Percentiles rank a stretch among this genome's conserved stretches.
phyloP scores from a whole-genome alignment of 345 rosid genomes.

The Erysimum cheiranthoides region DNA sequence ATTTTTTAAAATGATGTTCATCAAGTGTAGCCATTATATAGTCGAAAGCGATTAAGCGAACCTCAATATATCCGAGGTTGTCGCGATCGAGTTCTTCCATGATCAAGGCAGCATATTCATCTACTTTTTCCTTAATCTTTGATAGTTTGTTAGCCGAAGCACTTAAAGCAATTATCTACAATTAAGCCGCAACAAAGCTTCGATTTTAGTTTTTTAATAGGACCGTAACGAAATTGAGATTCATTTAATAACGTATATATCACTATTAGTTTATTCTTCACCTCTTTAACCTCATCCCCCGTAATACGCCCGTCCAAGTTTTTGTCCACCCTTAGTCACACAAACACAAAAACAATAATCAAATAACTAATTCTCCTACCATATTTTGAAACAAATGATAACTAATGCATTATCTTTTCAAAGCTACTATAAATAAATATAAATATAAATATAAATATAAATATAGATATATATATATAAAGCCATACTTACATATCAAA shows the following conservation, averaged over 20 bases:
- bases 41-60: slow-evolving; percentile 23
- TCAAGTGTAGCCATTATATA: not conserved
- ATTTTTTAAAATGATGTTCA: not conserved
- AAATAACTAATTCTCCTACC: not conserved
- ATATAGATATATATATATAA: not conserved
- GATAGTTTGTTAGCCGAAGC: slow-evolving; percentile 82
- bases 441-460: too few species aligned
- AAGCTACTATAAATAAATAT: not conserved
- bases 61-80: slow-evolving; percentile 81
- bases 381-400: not conserved
- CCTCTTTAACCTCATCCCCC: slow-evolving; percentile 81
- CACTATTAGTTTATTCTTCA: slow-evolving; percentile 21
- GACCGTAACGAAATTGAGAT: not conserved
- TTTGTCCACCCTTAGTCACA: slow-evolving; percentile 72
- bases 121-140: slow-evolving; percentile 68
- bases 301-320: slow-evolving; percentile 78
- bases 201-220: not conserved
- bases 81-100: slow-evolving; percentile 86
- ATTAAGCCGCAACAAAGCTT: not conserved
- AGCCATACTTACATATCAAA: slow-evolving; percentile 70
- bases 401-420: not conserved
- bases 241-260: not conserved
- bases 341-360: not conserved
- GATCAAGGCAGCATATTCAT: slow-evolving; percentile 86
- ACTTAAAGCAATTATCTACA: slow-evolving; percentile 77